A percentile compares a stretch with the other conserved stretches of the same genome.
These are phyloP conservation scores for Populus tremula DNA, from an alignment of 345 rosid genomes.

Conservation along the genomic window DNA sequence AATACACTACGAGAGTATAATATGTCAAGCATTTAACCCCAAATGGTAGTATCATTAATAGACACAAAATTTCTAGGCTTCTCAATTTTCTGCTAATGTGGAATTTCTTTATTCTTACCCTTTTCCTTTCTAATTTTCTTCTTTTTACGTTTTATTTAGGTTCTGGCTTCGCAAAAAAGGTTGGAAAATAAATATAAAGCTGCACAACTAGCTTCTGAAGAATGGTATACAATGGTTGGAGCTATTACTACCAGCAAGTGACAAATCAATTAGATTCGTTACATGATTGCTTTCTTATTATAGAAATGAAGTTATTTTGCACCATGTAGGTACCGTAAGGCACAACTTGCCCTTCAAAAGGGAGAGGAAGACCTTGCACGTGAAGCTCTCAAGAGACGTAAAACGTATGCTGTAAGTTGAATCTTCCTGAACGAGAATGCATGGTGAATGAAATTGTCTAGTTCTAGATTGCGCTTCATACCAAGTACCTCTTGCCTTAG, in stretches of 20 bases:
- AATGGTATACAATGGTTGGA: conserved; percentile 45
- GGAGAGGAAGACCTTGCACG: conserved; percentile 90
- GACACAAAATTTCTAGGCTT: background rate
- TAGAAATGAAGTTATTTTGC: background rate
- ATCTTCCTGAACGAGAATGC: background rate
- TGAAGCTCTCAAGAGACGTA: conserved; percentile 80
- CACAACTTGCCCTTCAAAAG: conserved; percentile 72
- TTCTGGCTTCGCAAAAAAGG: conserved; percentile 74
- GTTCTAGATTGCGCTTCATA: background rate
- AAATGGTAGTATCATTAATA: background rate
- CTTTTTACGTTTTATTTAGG: conserved; percentile 36
- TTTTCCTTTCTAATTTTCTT: background rate
- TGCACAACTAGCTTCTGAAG: conserved; percentile 66
- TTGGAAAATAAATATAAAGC: conserved; percentile 71
- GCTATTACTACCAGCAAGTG: background rate
- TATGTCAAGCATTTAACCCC: background rate
- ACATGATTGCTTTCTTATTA: background rate
- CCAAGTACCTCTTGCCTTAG: background rate
- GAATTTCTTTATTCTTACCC: background rate
- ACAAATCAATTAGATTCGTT: background rate
- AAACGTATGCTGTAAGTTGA: conserved; percentile 61
- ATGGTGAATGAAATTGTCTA: background rate
- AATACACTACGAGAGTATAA: background rate
- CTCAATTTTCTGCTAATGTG: background rate
- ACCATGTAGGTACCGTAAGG: conserved; percentile 62